phyloP scores from a whole-genome alignment of 352 stramenopile genomes.

The Globisporangium apiculatum region DNA sequence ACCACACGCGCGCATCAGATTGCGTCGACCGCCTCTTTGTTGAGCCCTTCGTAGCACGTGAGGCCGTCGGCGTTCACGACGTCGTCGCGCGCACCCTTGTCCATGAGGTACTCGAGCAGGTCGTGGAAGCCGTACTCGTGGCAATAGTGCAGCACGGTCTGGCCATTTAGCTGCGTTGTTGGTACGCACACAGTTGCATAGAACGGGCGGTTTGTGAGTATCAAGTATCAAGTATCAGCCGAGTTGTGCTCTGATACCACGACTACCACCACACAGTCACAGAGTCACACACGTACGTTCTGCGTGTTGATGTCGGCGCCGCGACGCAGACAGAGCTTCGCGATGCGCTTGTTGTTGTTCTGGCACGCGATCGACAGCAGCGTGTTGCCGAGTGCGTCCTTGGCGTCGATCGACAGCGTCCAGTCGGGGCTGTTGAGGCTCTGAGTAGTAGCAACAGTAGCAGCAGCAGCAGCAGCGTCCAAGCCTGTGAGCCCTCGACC shows the following conservation, averaged over 20 bases:
- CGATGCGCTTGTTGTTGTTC: conserved; percentile 95
- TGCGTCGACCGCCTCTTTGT: conserved; percentile 72
- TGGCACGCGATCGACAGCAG: conserved; percentile 92
- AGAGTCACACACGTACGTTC: conserved; percentile 50
- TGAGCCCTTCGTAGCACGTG: conserved; percentile 93
- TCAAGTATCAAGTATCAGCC: not conserved
- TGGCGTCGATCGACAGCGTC: conserved; percentile 87
- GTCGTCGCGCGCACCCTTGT: conserved; percentile 91
- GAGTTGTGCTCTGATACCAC: no score
- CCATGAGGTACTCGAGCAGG: conserved; percentile 91
- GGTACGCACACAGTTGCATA: not conserved
- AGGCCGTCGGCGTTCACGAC: conserved; percentile 91
- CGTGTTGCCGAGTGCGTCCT: conserved; percentile 90
- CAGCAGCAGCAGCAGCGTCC: no score
- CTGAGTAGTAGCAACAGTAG: conserved; percentile 12
- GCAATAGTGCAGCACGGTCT: conserved; percentile 91
- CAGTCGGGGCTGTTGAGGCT: conserved; percentile 89
- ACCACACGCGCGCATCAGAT: conserved; percentile 22
- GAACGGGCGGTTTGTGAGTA: not conserved
- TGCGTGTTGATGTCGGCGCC: conserved; percentile 91
- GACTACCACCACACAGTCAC: not conserved
- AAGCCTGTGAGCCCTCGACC: no score
- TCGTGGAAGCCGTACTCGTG: conserved; percentile 93
- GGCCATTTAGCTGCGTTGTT: conserved; percentile 67
- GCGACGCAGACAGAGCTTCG: conserved; percentile 90